Evolutionary conservation across 768 basidiomycete species (phyloP).

Genomic region (Leccinum longicurvipes): DNA sequence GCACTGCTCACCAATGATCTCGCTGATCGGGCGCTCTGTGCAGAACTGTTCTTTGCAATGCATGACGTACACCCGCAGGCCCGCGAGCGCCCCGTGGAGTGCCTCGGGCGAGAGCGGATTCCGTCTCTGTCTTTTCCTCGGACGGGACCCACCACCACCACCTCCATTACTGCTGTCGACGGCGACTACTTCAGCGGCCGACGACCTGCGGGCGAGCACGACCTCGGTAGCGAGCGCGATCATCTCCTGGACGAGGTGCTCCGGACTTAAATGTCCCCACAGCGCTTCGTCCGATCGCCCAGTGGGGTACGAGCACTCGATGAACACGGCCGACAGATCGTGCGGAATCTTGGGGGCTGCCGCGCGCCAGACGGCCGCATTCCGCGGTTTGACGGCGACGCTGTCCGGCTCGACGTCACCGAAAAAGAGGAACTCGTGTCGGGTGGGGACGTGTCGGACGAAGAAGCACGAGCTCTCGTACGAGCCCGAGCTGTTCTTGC

Average conservation of each 20-base stretch:
- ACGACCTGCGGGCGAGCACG: constrained; percentile 37
- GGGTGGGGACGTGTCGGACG: constrained; percentile 59
- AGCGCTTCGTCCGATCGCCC: constrained; percentile 64
- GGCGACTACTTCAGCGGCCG: not conserved
- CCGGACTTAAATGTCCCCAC: constrained; percentile 86
- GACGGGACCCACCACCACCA: not conserved
- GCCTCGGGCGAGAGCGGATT: constrained; percentile 41
- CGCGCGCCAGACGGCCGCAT: constrained; percentile 71
- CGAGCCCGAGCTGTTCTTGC: constrained; percentile 47
- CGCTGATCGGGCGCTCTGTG: constrained; percentile 49
- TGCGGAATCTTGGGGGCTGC: constrained; percentile 77
- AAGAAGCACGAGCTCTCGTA: constrained; percentile 89
- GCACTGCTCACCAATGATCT: constrained; percentile 75
- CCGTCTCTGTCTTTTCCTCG: constrained; percentile 37
- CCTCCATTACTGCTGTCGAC: not conserved
- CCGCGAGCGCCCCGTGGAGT: constrained; percentile 50
- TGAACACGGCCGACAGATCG: constrained; percentile 75
- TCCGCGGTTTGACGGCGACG: constrained; percentile 57
- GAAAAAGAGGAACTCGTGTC: constrained; percentile 84
- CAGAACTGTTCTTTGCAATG: constrained; percentile 82
- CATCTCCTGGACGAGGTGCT: constrained; percentile 76
- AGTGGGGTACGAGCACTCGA: constrained; percentile 89
- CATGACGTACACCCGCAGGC: constrained; percentile 71
- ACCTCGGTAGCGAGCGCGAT: constrained; percentile 66
- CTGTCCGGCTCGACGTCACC: constrained; percentile 92